Conservation (phyloP, 1,139 yeast genomes). For the Pichia sorboxylosa region DNA sequence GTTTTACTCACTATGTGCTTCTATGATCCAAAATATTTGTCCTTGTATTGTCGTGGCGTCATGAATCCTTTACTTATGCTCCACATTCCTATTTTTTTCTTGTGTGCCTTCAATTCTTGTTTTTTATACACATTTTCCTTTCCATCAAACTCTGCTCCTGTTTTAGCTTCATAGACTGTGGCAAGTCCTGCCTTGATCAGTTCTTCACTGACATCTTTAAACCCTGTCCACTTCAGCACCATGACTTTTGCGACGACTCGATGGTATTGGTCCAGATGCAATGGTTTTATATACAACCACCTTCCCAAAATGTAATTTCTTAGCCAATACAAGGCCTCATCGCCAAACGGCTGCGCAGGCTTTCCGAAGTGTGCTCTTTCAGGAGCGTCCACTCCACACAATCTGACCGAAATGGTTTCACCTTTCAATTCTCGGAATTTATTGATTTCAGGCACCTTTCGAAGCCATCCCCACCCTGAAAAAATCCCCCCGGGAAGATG, state of each 20-base stretch:
- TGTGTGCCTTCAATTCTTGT: slow-evolving; percentile 51
- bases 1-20: background rate
- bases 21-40: slow-evolving; percentile 18
- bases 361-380: slow-evolving; percentile 92
- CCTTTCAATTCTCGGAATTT: slow-evolving; percentile 39
- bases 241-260: slow-evolving; percentile 77
- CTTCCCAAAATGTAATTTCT: slow-evolving; percentile 50
- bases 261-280: slow-evolving; percentile 77
- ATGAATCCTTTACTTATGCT: slow-evolving; percentile 36
- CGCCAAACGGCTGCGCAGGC: slow-evolving; percentile 81
- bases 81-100: slow-evolving; percentile 61
- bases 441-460: slow-evolving; percentile 38
- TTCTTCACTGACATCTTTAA: slow-evolving; percentile 71
- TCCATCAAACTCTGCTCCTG: slow-evolving; percentile 80
- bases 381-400: slow-evolving; percentile 98
- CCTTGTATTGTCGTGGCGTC: slow-evolving; percentile 80
- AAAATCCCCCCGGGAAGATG: slow-evolving; percentile 88
- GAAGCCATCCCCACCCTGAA: slow-evolving; percentile 91
- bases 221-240: slow-evolving; percentile 65
- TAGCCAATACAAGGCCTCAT: slow-evolving; percentile 77
- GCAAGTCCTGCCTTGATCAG: slow-evolving; percentile 80
- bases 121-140: slow-evolving; percentile 46
- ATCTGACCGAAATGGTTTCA: slow-evolving; percentile 53
- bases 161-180: slow-evolving; percentile 72
- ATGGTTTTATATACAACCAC: slow-evolving; percentile 62